Evolutionary conservation across 2,329 filamentous ascomycete species (phyloP).

Genomic region (Gliomastix tumulicola): DNA sequence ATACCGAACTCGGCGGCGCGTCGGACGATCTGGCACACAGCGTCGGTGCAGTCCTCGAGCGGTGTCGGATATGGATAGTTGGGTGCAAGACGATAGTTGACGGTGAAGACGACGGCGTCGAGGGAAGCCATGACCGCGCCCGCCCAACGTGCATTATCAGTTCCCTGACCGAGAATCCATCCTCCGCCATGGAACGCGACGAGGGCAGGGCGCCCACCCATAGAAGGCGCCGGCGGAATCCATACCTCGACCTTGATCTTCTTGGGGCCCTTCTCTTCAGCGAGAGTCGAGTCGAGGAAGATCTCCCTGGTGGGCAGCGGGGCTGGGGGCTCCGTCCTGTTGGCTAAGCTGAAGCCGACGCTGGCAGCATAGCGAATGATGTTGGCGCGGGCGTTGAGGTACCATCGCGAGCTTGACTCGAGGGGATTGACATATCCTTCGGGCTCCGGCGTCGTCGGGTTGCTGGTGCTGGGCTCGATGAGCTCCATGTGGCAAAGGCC

Average conservation of each 20-base stretch:
- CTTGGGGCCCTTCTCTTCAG: conserved; percentile 21
- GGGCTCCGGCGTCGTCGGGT: conserved; percentile 20
- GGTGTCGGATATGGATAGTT: conserved; percentile 57
- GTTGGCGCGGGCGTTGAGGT: conserved; percentile 31
- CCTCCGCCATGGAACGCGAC: conserved; percentile 64
- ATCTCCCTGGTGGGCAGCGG: conserved; percentile 28
- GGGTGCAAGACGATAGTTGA: conserved; percentile 63
- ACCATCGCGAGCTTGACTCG: conserved; percentile 34
- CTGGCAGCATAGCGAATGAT: conserved; percentile 35
- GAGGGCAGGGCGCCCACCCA: conserved; percentile 42
- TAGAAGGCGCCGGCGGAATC: conserved; percentile 24
- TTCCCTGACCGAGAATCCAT: conserved; percentile 55
- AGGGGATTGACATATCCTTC: conserved; percentile 35
- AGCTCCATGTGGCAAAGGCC: conserved; percentile 14
- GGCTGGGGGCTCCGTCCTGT: conserved; percentile 30
- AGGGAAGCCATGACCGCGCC: conserved; percentile 42
- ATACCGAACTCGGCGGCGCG: conserved; percentile 51
- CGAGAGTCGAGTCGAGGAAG: conserved; percentile 34
- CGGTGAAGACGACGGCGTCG: conserved; percentile 53
- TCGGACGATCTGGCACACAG: conserved; percentile 51
- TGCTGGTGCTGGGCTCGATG: conserved; percentile 14
- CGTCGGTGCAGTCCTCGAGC: conserved; percentile 59
- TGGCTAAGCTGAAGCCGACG: conserved; percentile 33
- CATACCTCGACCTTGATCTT: conserved; percentile 42
- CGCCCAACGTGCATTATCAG: conserved; percentile 57